These are phyloP conservation scores for Plasmopara halstedii DNA, from an alignment of 352 stramenopile species.

Conservation along the genomic window DNA sequence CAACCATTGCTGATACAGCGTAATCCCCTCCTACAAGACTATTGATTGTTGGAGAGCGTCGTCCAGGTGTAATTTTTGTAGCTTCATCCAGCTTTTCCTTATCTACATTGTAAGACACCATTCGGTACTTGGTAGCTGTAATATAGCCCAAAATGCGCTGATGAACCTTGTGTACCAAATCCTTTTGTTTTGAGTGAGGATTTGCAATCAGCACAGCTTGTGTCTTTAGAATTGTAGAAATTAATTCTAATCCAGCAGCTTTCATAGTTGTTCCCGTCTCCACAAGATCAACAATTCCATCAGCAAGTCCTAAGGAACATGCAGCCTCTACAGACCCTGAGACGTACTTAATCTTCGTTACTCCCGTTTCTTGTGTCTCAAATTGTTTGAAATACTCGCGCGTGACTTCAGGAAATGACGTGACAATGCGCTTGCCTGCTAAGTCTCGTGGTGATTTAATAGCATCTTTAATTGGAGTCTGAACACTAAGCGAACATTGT, in stretches of 20 bases:
- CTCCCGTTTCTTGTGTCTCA: conserved; percentile 48
- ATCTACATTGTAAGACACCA: conserved; percentile 97
- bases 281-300: conserved; percentile 98
- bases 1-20: conserved; percentile 90
- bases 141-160: conserved; percentile 96
- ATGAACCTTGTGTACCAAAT: conserved; percentile 78
- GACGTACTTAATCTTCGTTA: conserved; percentile 93
- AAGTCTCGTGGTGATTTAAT: conserved; percentile 80
- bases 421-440: conserved; percentile 96
- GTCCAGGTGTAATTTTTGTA: conserved; percentile 90
- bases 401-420: conserved; percentile 93
- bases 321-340: conserved; percentile 97
- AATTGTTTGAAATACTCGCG: conserved; percentile 93
- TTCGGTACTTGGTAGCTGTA: conserved; percentile 95
- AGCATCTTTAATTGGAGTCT: conserved; percentile 87
- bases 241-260: conserved; percentile 92
- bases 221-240: conserved; percentile 89
- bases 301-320: conserved; percentile 94
- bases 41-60: conserved; percentile 91
- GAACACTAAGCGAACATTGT: conserved; percentile 93
- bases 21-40: conserved; percentile 79
- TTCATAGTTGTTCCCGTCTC: conserved; percentile 99
- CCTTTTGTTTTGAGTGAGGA: conserved; percentile 58
- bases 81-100: conserved; percentile 84
- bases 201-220: conserved; percentile 91